Base-by-base conservation (phyloP, 2,329 filamentous ascomycete genomes). In the Botrytis aclada region DNA sequence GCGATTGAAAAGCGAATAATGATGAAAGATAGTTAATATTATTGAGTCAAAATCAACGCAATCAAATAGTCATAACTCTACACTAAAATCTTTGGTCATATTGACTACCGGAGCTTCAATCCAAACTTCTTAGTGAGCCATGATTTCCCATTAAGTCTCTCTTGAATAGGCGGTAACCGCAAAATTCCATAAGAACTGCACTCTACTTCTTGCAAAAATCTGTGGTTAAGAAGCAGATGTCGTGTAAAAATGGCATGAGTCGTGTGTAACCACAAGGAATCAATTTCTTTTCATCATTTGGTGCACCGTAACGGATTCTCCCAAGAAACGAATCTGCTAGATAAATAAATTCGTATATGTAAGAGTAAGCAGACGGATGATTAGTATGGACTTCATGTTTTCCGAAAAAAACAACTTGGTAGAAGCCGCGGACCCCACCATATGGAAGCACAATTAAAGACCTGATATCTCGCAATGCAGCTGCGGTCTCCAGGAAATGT, bases 221-320 rank as follows among this genome's bases (percentile, higher is more conserved):
- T 25, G 9, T 4, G 10, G 22, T 51, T 0, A 25, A 14, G 1
- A 22, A n/a, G 4, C 0, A 14, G 3, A n/a, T 25, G 0, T 18
- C 0, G 51, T 16, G 2, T 14, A 54, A 7, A 16, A 8, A 29
- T 54, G 14, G n/a, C 7, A 54, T 29, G n/a, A 8, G n/a, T 54
- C 12, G 51, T 16, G n/a, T 29, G 18, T 54, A 54, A 8, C 51
- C 51, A 18, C 29, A 18, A 29, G 51, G 51, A 29, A 7, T 29
- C 18, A 6, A 12, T 25, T 51, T 25, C 1, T 12, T 1, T 14
- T n/a, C 22, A n/a, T 8, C 1, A 16, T 6, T 54, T n/a, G n/a
- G n/a, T 8, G 4, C 1, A 16, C 29, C 3, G 9, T 54, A 54
- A n/a, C 4, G 0, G 14, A 29, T 7, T 7, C 25, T 12, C n/a